Percentiles rank a stretch among this genome's conserved stretches.
Evolutionary conservation across 2,329 filamentous ascomycete species (phyloP).

Genomic region (Mariannaea sp.): DNA sequence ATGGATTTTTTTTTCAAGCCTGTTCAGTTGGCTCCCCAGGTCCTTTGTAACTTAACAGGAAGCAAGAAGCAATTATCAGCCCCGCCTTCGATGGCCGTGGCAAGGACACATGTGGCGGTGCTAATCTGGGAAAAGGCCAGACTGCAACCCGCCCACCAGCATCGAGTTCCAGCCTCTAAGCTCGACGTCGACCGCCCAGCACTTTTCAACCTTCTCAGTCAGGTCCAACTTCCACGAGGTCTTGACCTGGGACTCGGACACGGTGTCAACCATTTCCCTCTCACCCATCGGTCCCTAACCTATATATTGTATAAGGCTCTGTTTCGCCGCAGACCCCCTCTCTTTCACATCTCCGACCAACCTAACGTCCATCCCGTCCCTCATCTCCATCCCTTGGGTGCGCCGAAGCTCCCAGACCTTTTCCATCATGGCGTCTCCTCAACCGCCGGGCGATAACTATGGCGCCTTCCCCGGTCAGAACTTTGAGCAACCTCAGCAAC

Average conservation of each 20-base stretch:
- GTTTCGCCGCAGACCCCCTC: slow-evolving; percentile 19
- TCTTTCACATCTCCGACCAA: slow-evolving; percentile 21
- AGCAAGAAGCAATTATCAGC: too few species aligned
- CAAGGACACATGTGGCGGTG: slow-evolving; percentile 33
- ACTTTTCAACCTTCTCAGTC: slow-evolving; percentile 26
- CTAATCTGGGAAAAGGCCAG: slow-evolving; percentile 38
- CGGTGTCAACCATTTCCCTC: slow-evolving; percentile 20
- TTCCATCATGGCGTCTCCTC: slow-evolving; percentile 61
- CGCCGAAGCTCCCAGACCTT: slow-evolving; percentile 36
- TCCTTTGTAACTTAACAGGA: too few species aligned
- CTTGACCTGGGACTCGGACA: slow-evolving; percentile 33
- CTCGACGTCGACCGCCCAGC: slow-evolving; percentile 30
- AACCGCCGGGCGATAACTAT: slow-evolving; percentile 55
- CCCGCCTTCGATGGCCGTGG: slow-evolving; percentile 34
- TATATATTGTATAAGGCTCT: slow-evolving; percentile 5
- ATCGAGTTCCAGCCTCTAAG: slow-evolving; percentile 32
- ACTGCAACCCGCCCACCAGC: slow-evolving; percentile 23
- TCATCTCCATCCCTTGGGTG: slow-evolving; percentile 28
- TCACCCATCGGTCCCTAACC: not conserved
- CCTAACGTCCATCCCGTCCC: slow-evolving; percentile 6
- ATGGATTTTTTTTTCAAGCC: too few species aligned
- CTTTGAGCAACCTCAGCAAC: slow-evolving; percentile 48
- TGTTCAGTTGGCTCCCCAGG: too few species aligned
- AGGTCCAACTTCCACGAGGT: slow-evolving; percentile 26
- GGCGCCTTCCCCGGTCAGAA: slow-evolving; percentile 31